A percentile compares a stretch with the other conserved stretches of the same genome.
phyloP scores from a whole-genome alignment of 257 asterid genomes.

The Ilex asprella region DNA sequence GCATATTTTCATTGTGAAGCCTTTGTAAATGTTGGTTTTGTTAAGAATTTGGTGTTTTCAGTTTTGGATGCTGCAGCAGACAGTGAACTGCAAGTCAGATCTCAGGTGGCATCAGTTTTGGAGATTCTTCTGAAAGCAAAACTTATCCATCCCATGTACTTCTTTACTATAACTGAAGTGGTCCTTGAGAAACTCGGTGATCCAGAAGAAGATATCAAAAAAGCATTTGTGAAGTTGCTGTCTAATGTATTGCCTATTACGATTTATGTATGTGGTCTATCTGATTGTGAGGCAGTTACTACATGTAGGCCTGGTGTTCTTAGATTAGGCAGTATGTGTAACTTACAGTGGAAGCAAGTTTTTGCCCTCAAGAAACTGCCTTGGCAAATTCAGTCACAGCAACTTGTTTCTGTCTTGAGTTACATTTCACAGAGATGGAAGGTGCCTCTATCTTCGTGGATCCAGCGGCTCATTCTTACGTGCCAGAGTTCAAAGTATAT shows the following conservation, averaged over 20 bases:
- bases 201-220: constrained; percentile 67
- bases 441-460: constrained; percentile 91
- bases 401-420: constrained; percentile 84
- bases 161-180: constrained; percentile 53
- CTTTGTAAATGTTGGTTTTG: constrained; percentile 48
- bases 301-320: constrained; percentile 40
- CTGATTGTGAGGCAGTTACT: constrained; percentile 41
- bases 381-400: constrained; percentile 86
- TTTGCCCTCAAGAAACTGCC: constrained; percentile 86
- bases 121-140: constrained; percentile 79
- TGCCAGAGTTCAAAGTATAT: constrained; percentile 56
- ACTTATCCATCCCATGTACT: constrained; percentile 70
- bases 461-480: constrained; percentile 67
- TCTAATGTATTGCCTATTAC: constrained; percentile 64
- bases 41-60: constrained; percentile 62
- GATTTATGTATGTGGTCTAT: constrained; percentile 59
- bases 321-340: constrained; percentile 32
- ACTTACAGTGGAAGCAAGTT: constrained; percentile 80
- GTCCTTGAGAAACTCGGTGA: constrained; percentile 86
- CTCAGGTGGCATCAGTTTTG: constrained; percentile 58
- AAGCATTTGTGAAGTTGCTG: constrained; percentile 62
- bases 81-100: constrained; percentile 79
- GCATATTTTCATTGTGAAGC: constrained; percentile 68
- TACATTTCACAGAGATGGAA: constrained; percentile 97
- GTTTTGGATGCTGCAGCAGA: constrained; percentile 74